Evolutionary conservation across 176 grass and related monocot genomes (phyloP).

Genomic region (Alloteropsis semialata): DNA sequence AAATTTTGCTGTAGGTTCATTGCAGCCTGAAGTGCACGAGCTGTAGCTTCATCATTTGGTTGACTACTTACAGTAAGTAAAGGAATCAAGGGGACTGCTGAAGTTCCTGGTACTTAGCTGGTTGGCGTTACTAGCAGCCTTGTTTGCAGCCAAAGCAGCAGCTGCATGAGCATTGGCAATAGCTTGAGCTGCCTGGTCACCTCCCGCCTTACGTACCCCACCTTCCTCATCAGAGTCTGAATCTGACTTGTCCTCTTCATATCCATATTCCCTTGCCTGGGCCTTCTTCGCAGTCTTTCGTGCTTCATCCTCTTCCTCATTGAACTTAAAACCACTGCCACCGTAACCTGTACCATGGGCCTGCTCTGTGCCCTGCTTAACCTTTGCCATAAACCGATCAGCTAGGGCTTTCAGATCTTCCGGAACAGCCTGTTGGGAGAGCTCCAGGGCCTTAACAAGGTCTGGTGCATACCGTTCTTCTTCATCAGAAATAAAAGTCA

Average conservation of each 20-base stretch:
- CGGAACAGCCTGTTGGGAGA: slow-evolving; percentile 87
- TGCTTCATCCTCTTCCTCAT: slow-evolving; percentile 97
- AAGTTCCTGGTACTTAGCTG: slow-evolving; percentile 39
- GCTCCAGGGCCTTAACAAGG: slow-evolving; percentile 88
- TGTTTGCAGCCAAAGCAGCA: slow-evolving; percentile 58
- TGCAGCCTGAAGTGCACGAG: slow-evolving; percentile 87
- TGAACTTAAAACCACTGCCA: slow-evolving; percentile 94
- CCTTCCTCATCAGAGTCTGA: slow-evolving; percentile 93
- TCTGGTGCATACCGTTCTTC: slow-evolving; percentile 90
- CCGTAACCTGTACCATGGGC: slow-evolving; percentile 96
- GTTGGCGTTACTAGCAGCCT: slow-evolving; percentile 49
- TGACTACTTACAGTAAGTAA: slow-evolving; percentile 39
- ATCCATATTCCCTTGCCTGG: slow-evolving; percentile 93
- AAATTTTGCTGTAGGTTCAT: slow-evolving; percentile 83
- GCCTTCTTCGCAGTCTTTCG: slow-evolving; percentile 79
- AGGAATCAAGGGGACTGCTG: slow-evolving; percentile 48
- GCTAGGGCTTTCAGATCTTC: slow-evolving; percentile 83
- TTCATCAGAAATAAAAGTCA: slow-evolving; percentile 94
- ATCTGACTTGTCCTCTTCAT: slow-evolving; percentile 92
- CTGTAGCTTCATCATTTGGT: slow-evolving; percentile 73
- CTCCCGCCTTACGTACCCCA: slow-evolving; percentile 71
- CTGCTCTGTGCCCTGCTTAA: slow-evolving; percentile 88
- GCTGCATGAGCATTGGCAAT: slow-evolving; percentile 65
- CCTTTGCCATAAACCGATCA: slow-evolving; percentile 83
- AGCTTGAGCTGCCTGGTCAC: slow-evolving; percentile 59